Conservation (phyloP, 148 eudicot genomes). For the Amaranthus hypochondriacus region DNA sequence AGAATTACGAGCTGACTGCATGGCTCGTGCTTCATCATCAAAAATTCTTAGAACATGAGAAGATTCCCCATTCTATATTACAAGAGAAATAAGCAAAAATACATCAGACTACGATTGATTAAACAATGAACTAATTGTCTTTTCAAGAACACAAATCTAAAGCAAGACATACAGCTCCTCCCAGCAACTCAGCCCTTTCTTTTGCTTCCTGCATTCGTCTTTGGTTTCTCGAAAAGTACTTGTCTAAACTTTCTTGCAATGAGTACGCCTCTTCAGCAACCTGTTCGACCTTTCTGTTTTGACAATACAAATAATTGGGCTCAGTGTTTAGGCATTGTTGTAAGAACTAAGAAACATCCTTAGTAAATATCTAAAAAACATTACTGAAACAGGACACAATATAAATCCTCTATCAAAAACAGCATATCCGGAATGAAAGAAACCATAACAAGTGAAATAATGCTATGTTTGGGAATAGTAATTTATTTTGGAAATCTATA, state of each 20-base stretch:
- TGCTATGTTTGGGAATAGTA: too few relatives aligned
- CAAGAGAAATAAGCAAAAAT: background rate
- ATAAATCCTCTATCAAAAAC: too few relatives aligned
- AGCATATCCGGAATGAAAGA: too few relatives aligned
- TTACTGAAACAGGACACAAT: too few relatives aligned
- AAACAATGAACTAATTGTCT: background rate
- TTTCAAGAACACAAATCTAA: background rate
- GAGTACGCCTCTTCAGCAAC: constrained; percentile 95
- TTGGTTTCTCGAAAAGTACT: constrained; percentile 57
- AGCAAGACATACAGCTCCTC: constrained; percentile 59
- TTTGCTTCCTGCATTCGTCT: constrained; percentile 75
- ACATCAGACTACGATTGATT: background rate
- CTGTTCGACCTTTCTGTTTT: constrained; percentile 84
- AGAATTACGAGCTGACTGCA: constrained; percentile 84
- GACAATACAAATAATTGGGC: background rate
- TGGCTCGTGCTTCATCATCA: constrained; percentile 94
- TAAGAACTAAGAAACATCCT: too few relatives aligned
- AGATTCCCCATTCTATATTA: constrained; percentile 66
- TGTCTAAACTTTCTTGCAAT: constrained; percentile 77
- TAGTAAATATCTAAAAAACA: too few relatives aligned
- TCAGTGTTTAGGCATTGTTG: background rate
- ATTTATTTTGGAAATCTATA: too few relatives aligned
- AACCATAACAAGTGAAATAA: too few relatives aligned
- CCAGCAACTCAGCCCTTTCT: constrained; percentile 88
- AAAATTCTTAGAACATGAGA: constrained; percentile 84